Base-by-base conservation (phyloP, 345 rosid species). In the Ricinus communis region DNA sequence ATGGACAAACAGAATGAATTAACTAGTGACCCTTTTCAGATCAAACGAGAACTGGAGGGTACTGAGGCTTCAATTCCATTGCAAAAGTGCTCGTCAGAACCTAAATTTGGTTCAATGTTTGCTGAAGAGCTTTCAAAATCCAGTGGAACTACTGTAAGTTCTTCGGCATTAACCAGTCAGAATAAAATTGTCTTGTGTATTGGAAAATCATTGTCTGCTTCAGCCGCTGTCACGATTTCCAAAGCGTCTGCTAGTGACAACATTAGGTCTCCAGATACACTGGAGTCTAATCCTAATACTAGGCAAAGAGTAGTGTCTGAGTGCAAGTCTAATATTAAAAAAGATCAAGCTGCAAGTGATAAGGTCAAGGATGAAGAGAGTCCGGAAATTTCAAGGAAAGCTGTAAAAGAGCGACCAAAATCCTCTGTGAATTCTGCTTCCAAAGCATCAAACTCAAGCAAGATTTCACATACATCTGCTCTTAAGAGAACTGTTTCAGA, bases 391-490 rank as follows among this genome's bases (percentile, higher is more conserved):
- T 74, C 83, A 43, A 74, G 74, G 65, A 88, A 82, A 86, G 27
- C 75, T 49, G 59, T 50, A 59, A 89, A 85, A 75, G 88, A 88
- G 68, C 85, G 71, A 49, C 46, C 77, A 36, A 83, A 78, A 72
- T 75, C 82, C 50, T 77, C 86, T 49, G 47, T 78, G 53, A 72
- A 68, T 73, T 78, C 82, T 77, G 52, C 81, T 68, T 73, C 81
- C 13, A 91, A 84, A 82, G 70, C 52, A 1, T 65, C 79, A 22
- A 87, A 82, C 62, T 80, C 87, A 9, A 82, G 82, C 85, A 89
- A 90, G 80, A 73, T 68, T 66, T 83, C 86, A 50, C 85, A 83
- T 78, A 16, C 90, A 62, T 81, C 87, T 67, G 77, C 63, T 76
- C 78, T 85, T 65, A 89, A 83, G 81, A 82, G 85, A 76, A 73